Evolutionary conservation across 2,329 filamentous ascomycete species (phyloP).

Genomic region (Metarhizium humberi): DNA sequence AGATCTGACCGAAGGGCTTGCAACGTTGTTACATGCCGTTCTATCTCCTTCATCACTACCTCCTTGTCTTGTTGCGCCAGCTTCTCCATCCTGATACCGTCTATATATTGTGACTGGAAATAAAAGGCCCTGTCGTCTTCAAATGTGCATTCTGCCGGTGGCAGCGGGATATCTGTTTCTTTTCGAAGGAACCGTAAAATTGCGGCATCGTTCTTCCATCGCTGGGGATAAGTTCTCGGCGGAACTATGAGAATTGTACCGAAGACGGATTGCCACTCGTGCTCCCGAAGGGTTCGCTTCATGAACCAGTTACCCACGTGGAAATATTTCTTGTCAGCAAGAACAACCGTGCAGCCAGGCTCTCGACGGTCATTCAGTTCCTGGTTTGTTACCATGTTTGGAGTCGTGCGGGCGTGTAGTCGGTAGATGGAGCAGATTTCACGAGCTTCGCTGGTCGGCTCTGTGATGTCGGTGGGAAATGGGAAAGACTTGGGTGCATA

Average conservation of each 20-base stretch:
- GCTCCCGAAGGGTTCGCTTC: constrained; percentile 5
- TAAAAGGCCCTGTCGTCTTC: constrained; percentile 10
- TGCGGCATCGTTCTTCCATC: constrained; percentile 7
- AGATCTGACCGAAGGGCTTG: constrained; percentile 2
- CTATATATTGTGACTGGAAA: background rate
- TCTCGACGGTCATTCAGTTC: constrained; percentile 7
- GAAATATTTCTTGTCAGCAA: constrained; percentile 7
- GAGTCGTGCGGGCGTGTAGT: background rate
- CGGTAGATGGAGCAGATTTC: background rate
- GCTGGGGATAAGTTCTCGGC: constrained; percentile 5
- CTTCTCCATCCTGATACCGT: constrained; percentile 3
- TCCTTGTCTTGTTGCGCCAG: constrained; percentile 4
- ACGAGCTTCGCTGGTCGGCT: background rate
- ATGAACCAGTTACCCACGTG: constrained; percentile 5
- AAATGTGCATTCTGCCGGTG: constrained; percentile 1
- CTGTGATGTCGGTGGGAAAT: background rate
- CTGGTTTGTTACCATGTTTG: constrained; percentile 6
- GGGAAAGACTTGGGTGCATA: background rate
- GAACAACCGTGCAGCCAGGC: constrained; percentile 5
- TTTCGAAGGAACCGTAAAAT: constrained; percentile 4
- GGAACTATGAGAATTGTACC: constrained; percentile 1
- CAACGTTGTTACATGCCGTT: constrained; percentile 1
- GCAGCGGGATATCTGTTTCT: constrained; percentile 7
- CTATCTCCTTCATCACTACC: constrained; percentile 1
- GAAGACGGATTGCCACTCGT: constrained; percentile 5